phyloP scores from a whole-genome alignment of 176 grass and related monocot species.

The Hordeum marinum region DNA sequence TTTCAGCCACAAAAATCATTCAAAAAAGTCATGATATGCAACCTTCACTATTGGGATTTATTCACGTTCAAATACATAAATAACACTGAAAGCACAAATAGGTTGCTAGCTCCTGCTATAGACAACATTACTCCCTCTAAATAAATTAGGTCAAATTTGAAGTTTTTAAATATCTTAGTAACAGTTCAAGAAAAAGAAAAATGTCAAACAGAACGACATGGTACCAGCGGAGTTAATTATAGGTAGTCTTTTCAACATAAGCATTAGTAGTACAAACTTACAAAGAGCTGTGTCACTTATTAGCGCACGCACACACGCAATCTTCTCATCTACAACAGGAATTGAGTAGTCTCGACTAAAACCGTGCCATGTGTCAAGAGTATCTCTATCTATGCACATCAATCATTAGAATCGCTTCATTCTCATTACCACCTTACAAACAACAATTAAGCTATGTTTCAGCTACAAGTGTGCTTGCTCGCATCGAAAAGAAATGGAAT shows the following conservation, averaged over 20 bases:
- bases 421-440: neutral
- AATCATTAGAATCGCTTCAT: neutral
- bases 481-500: neutral
- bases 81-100: neutral
- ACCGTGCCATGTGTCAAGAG: neutral
- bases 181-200: neutral
- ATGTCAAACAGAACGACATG: neutral
- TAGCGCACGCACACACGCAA: neutral
- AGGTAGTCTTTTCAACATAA: neutral
- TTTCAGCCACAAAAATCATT: too few species aligned
- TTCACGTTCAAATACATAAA: neutral
- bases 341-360: neutral
- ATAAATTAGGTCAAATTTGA: neutral
- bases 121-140: too few species aligned
- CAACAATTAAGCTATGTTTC: neutral
- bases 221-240: neutral
- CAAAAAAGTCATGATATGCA: too few species aligned
- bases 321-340: neutral
- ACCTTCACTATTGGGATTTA: too few species aligned
- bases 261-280: neutral
- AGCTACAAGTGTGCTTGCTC: constrained; percentile 22
- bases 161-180: neutral
- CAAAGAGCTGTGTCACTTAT: neutral
- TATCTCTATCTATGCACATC: neutral
- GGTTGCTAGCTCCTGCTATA: too few species aligned